These are phyloP conservation scores for Yarrowia bubula DNA, from an alignment of 805 yeast genomes.

Conservation along the genomic window DNA sequence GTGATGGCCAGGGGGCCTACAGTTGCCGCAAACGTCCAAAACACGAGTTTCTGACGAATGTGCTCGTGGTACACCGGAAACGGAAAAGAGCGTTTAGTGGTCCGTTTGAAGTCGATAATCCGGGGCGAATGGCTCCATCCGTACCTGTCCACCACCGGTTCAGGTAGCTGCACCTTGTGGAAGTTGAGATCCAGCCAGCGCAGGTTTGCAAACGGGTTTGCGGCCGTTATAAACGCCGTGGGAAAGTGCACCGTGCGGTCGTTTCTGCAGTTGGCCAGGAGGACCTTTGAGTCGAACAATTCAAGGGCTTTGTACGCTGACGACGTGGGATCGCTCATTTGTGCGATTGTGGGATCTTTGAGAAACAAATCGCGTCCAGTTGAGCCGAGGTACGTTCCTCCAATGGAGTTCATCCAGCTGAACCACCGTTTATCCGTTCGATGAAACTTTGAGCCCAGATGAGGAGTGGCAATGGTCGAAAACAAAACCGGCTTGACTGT, in stretches of 20 bases:
- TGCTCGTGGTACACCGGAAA: neutral
- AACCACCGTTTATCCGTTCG: slow-evolving; percentile 42
- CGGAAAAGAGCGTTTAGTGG: neutral
- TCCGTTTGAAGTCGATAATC: slow-evolving; percentile 3
- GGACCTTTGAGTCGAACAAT: slow-evolving; percentile 54
- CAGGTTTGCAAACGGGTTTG: slow-evolving; percentile 68
- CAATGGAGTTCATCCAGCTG: slow-evolving; percentile 48
- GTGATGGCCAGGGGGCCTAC: slow-evolving; percentile 12
- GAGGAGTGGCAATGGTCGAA: slow-evolving; percentile 76
- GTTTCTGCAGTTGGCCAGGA: slow-evolving; percentile 72
- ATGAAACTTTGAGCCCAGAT: slow-evolving; percentile 56
- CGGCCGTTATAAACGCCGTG: slow-evolving; percentile 72
- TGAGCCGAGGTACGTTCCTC: slow-evolving; percentile 57
- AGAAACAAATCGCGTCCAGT: slow-evolving; percentile 77
- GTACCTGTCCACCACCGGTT: slow-evolving; percentile 13
- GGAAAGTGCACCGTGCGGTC: slow-evolving; percentile 88
- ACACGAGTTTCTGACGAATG: slow-evolving; percentile 3
- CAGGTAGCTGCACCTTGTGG: neutral
- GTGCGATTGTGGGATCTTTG: slow-evolving; percentile 47
- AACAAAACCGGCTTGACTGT: slow-evolving; percentile 59
- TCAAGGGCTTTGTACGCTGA: slow-evolving; percentile 54
- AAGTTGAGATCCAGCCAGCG: slow-evolving; percentile 44
- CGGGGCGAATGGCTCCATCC: slow-evolving; percentile 20
- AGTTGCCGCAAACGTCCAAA: slow-evolving; percentile 14
- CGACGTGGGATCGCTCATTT: slow-evolving; percentile 52